Base-by-base conservation (phyloP, 495 filamentous ascomycete genomes). In the Hypoxylon trugodes region DNA sequence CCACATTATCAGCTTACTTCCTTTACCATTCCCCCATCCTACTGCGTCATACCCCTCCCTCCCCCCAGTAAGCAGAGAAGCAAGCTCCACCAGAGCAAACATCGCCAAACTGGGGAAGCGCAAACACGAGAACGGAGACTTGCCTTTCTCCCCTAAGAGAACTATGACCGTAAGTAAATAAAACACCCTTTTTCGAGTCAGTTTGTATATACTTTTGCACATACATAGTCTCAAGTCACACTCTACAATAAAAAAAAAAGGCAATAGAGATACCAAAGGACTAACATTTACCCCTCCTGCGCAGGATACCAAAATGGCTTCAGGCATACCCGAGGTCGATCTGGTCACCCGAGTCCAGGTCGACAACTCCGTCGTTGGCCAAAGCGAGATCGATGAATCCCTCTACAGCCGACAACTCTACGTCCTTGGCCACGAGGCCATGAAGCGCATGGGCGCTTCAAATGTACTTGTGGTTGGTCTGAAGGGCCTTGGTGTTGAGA, bases 371-470 rank as follows among this genome's bases (percentile, higher is more conserved):
- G 72, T 77, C 16, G 74, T 76, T 36, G 77, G 76, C 41, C 73
- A 74, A 19, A 79, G 77, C 69, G 85, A 96, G 65, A 98, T 99
- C 78, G 96, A 99, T 74, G 96, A 99, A 78, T 91, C 90, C 47
- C 84, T 99, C 62, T 99, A 99, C 83, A 97, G 93, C 76, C 86
- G 96, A 54, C 96, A 99, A 78, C 91, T 99, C 41, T 96, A 98
- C 75, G 95, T 98, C 47, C 86, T 99, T 56, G 96, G 96, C 25
- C 96, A 98, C 77, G 96, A 99, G 81, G 96, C 96, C 49, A 99
- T 99, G 96, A 98, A 96, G 80, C 90, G 93, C 53, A 99, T 99
- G 96, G 84, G 93, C 73, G 90, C 92, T 45, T 98, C 96, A 16
- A 93, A 98, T 74, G 86, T 99, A 38, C 89, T 99, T 15, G 85